Evolutionary conservation across 2,329 filamentous ascomycete species (phyloP).

Genomic region (Zymoseptoria ardabiliae): DNA sequence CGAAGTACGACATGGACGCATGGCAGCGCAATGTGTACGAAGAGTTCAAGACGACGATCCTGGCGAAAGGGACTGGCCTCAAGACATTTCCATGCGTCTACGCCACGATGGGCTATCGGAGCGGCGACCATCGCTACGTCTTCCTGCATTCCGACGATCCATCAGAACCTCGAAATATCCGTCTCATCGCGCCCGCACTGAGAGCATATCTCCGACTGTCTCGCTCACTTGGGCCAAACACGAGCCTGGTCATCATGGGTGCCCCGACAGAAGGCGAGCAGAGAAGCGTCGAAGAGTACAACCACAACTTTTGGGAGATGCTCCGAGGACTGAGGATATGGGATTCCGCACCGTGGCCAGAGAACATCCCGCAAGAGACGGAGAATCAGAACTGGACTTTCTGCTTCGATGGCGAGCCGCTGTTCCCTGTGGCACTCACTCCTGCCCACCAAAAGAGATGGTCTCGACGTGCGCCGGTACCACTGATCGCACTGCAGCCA

Average conservation of each 20-base stretch:
- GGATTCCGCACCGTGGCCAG: conserved; percentile 15
- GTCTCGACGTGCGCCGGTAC: conserved; percentile 15
- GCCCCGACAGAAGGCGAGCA: conserved; percentile 13
- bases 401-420: conserved; percentile 14
- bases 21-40: conserved; percentile 16
- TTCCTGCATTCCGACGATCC: conserved; percentile 16
- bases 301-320: conserved; percentile 16
- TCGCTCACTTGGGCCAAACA: conserved; percentile 12
- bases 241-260: conserved; percentile 16
- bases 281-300: conserved; percentile 15
- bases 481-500: conserved; percentile 13
- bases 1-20: conserved; percentile 12
- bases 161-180: conserved; percentile 14
- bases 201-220: conserved; percentile 13
- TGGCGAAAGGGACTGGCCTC: conserved; percentile 14
- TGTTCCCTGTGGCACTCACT: conserved; percentile 16
- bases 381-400: conserved; percentile 13
- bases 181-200: conserved; percentile 13
- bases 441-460: conserved; percentile 15
- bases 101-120: conserved; percentile 15
- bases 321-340: conserved; percentile 14
- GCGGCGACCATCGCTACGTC: conserved; percentile 16
- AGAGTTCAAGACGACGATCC: conserved; percentile 17
- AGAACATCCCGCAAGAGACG: conserved; percentile 13
- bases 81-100: conserved; percentile 17